Conservation (phyloP, 2,329 filamentous ascomycete genomes). For the Fusarium incarnatum region DNA sequence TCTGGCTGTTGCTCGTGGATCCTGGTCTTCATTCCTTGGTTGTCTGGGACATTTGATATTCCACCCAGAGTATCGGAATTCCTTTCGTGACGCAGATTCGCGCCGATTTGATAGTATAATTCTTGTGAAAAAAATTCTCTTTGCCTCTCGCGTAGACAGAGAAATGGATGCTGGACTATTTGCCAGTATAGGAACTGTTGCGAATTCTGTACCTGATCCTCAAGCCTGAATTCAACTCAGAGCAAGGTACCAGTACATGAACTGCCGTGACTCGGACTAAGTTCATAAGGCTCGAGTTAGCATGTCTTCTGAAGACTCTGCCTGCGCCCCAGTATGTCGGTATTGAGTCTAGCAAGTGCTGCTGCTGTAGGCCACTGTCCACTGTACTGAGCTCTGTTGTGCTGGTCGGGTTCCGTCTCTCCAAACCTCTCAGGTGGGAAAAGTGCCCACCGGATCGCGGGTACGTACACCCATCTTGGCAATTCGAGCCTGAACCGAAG, state of each 20-base stretch:
- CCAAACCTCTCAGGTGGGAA: slow-evolving; percentile 14
- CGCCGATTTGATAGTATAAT: slow-evolving; percentile 10
- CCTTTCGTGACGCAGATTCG: slow-evolving; percentile 19
- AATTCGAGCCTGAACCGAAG: slow-evolving; percentile 25
- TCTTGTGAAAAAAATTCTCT: slow-evolving; percentile 17
- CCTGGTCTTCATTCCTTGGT: slow-evolving; percentile 36
- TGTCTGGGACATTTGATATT: slow-evolving; percentile 22
- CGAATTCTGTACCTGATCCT: slow-evolving; percentile 13
- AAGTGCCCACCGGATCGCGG: slow-evolving; percentile 35
- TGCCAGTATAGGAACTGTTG: background rate
- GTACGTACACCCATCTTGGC: slow-evolving; percentile 39
- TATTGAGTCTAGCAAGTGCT: slow-evolving; percentile 3
- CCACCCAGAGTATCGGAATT: slow-evolving; percentile 32
- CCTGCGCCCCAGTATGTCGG: slow-evolving; percentile 1
- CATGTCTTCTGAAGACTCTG: slow-evolving; percentile 9
- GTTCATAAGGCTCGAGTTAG: slow-evolving; percentile 34
- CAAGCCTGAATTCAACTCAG: background rate
- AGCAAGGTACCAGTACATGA: slow-evolving; percentile 11
- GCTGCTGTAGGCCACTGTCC: background rate
- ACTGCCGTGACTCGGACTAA: slow-evolving; percentile 24
- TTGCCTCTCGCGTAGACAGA: slow-evolving; percentile 7
- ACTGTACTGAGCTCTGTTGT: background rate
- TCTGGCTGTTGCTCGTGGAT: slow-evolving; percentile 19
- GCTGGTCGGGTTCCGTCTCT: slow-evolving; percentile 4
- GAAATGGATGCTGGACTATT: slow-evolving; percentile 22